Evolutionary conservation across 2,329 filamentous ascomycete species (phyloP).

Genomic region (Chaetomium sp.): DNA sequence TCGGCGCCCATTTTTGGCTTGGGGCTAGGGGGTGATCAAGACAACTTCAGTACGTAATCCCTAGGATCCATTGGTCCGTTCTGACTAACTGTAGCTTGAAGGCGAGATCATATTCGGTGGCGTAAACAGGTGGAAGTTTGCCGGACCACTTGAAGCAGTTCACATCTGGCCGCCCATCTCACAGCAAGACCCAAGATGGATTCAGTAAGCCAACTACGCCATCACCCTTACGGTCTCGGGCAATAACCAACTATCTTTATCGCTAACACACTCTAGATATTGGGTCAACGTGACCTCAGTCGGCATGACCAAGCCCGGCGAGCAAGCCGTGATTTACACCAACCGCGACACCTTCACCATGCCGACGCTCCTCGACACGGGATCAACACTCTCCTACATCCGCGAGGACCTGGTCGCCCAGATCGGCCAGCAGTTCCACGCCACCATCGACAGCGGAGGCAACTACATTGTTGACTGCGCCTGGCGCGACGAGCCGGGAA

Average conservation of each 20-base stretch:
- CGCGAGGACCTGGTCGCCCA: slow-evolving; percentile 54
- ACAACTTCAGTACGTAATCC: slow-evolving; percentile 38
- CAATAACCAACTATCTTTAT: neutral
- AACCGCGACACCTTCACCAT: slow-evolving; percentile 40
- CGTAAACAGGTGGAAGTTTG: slow-evolving; percentile 49
- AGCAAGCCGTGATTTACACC: slow-evolving; percentile 37
- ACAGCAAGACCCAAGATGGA: slow-evolving; percentile 39
- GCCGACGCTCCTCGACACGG: slow-evolving; percentile 61
- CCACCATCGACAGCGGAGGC: slow-evolving; percentile 36
- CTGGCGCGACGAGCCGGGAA: slow-evolving; percentile 44
- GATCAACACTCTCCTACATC: slow-evolving; percentile 65
- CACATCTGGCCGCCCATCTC: slow-evolving; percentile 42
- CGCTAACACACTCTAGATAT: slow-evolving; percentile 35
- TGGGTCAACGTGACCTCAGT: slow-evolving; percentile 45
- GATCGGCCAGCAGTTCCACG: slow-evolving; percentile 43
- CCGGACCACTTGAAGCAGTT: slow-evolving; percentile 34
- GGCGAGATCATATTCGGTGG: slow-evolving; percentile 50
- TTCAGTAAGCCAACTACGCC: slow-evolving; percentile 38
- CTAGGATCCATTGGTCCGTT: neutral
- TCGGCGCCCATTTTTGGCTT: slow-evolving; percentile 44
- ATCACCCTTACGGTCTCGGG: neutral
- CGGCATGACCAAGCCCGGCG: slow-evolving; percentile 38
- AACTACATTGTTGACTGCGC: slow-evolving; percentile 43
- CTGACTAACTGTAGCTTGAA: slow-evolving; percentile 9
- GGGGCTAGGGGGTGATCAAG: slow-evolving; percentile 40